phyloP scores from a whole-genome alignment of 176 grass and related monocot genomes.

The Oryza rufipogon region DNA sequence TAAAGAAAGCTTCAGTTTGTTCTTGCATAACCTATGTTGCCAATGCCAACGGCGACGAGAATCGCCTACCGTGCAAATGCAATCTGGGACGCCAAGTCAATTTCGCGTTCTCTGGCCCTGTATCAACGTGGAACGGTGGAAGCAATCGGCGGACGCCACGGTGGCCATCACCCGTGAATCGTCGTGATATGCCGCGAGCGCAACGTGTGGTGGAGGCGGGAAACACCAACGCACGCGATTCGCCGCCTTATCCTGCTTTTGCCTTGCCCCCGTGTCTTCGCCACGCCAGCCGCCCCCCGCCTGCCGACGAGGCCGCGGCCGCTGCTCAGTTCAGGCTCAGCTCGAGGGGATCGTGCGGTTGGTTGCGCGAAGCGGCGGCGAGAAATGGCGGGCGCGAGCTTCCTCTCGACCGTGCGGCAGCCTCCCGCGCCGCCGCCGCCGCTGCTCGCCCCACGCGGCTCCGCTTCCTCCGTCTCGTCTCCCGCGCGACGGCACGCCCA shows the following conservation, averaged over 20 bases:
- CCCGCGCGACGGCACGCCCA: slow-evolving; percentile 36
- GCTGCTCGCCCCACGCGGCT: slow-evolving; percentile 28
- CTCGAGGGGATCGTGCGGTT: background rate
- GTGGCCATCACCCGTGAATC: background rate
- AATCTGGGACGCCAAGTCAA: background rate
- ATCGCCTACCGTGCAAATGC: background rate
- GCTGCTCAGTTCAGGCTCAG: background rate
- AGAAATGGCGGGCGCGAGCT: slow-evolving; percentile 64
- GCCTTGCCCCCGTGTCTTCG: background rate
- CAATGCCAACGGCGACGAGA: background rate
- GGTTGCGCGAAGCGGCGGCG: background rate
- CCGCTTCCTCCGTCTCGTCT: slow-evolving; percentile 5
- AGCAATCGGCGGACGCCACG: background rate
- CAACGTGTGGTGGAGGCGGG: slow-evolving; percentile 42
- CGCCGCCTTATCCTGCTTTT: slow-evolving; percentile 48
- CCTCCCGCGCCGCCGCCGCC: slow-evolving; percentile 23
- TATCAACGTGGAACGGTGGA: background rate
- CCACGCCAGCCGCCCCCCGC: background rate
- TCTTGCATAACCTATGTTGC: background rate
- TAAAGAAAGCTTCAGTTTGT: background rate
- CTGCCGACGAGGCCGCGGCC: background rate
- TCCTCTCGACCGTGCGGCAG: slow-evolving; percentile 51
- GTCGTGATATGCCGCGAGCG: background rate
- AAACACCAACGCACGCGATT: background rate
- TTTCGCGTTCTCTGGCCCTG: background rate